phyloP scores from a whole-genome alignment of 2,329 filamentous ascomycete species.

The Fusarium sp. region DNA sequence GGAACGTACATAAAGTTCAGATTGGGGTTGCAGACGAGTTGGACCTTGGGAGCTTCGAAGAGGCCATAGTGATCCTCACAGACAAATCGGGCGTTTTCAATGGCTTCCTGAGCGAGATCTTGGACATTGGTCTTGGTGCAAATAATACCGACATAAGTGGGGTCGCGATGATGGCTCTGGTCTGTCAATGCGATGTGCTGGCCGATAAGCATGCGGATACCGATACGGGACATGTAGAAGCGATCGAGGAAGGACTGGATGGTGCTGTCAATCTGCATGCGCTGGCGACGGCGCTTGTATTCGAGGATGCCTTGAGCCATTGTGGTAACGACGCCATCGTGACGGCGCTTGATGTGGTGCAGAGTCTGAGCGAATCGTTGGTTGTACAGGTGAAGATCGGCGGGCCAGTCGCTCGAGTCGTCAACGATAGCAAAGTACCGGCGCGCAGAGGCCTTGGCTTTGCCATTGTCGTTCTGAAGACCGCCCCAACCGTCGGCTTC shows the following conservation, averaged over 20 bases:
- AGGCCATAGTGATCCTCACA: slow-evolving; percentile 98
- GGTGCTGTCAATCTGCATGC: slow-evolving; percentile 97
- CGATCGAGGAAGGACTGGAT: slow-evolving; percentile 98
- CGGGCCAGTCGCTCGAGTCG: slow-evolving; percentile 88
- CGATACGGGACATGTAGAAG: slow-evolving; percentile 99
- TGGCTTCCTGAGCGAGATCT: slow-evolving; percentile 94
- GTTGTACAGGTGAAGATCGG: slow-evolving; percentile 94
- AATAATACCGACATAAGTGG: slow-evolving; percentile 97
- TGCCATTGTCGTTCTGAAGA: slow-evolving; percentile 55
- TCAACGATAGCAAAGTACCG: slow-evolving; percentile 93
- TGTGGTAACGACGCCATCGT: slow-evolving; percentile 97
- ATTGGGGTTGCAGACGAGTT: slow-evolving; percentile 93
- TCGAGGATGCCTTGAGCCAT: slow-evolving; percentile 98
- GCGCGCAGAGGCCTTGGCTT: slow-evolving; percentile 59
- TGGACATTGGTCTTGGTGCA: slow-evolving; percentile 98
- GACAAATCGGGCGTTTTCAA: slow-evolving; percentile 98
- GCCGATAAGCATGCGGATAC: slow-evolving; percentile 98
- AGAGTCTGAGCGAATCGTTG: slow-evolving; percentile 87
- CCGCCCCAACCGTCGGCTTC: slow-evolving; percentile 74
- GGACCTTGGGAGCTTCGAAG: slow-evolving; percentile 95
- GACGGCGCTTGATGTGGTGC: slow-evolving; percentile 92
- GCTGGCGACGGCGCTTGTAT: slow-evolving; percentile 95
- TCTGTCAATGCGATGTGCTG: slow-evolving; percentile 98
- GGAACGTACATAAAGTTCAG: slow-evolving; percentile 99
- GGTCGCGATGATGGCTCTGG: slow-evolving; percentile 87